Conservation (phyloP, 345 rosid species). For the Eucalyptus tenuipes region DNA sequence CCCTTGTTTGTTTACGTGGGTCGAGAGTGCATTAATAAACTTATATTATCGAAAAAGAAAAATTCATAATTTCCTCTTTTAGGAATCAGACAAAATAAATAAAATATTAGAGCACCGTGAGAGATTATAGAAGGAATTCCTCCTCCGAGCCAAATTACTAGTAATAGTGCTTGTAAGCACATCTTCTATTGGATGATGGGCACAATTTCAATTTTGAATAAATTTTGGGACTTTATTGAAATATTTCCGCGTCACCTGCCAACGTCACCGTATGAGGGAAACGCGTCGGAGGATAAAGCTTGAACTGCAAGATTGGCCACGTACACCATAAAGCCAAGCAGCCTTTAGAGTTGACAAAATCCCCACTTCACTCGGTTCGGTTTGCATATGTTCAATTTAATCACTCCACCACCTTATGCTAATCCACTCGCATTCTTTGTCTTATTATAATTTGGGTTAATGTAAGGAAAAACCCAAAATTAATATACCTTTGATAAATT, state of each 20-base stretch:
- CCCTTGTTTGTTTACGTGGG: not conserved
- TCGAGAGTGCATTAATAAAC: not conserved
- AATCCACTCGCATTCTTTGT: not conserved
- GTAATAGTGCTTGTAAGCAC: no score
- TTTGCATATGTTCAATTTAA: no score
- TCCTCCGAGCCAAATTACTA: no score
- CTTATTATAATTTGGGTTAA: not conserved
- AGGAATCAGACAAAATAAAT: no score
- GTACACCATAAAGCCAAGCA: not conserved
- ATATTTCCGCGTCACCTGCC: not conserved
- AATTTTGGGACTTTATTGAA: no score
- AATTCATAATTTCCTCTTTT: not conserved
- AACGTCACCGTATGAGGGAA: not conserved
- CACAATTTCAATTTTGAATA: no score
- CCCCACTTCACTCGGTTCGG: not conserved
- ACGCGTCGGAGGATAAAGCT: not conserved
- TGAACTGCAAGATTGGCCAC: not conserved
- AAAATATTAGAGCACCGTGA: no score
- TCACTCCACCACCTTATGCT: no score
- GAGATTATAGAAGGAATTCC: no score
- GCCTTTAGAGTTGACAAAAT: not conserved
- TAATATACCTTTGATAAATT: rapidly evolving
- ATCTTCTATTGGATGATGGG: no score
- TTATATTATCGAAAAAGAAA: no score
- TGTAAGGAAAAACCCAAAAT: no score